Conservation (phyloP, 2,329 filamentous ascomycete species). For the Alternaria sp. region DNA sequence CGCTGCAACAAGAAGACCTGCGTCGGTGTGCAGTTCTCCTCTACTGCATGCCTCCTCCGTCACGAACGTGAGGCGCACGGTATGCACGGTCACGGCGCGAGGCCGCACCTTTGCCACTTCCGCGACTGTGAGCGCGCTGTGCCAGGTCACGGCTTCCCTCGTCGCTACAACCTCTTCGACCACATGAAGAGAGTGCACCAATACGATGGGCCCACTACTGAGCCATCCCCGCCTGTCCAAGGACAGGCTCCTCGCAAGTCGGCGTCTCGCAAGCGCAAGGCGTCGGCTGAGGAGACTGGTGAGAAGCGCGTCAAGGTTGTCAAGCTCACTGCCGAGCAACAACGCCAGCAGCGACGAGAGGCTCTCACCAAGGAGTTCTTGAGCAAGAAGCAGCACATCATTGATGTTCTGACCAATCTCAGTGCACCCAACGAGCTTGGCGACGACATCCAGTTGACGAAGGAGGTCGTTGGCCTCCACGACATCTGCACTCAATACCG, state of each 20-base stretch:
- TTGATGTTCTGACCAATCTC: slow-evolving; percentile 40
- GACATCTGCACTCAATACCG: slow-evolving; percentile 44
- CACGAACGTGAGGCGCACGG: slow-evolving; percentile 96
- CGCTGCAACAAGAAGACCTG: slow-evolving; percentile 87
- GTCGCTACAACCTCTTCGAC: slow-evolving; percentile 94
- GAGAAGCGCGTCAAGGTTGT: slow-evolving; percentile 44
- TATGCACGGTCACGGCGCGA: slow-evolving; percentile 92
- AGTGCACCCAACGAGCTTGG: slow-evolving; percentile 42
- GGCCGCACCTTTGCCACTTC: slow-evolving; percentile 89
- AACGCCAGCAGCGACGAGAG: slow-evolving; percentile 40
- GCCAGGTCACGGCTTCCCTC: slow-evolving; percentile 86
- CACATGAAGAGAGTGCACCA: slow-evolving; percentile 96
- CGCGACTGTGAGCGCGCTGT: slow-evolving; percentile 84
- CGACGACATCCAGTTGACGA: slow-evolving; percentile 44
- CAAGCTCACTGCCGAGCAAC: slow-evolving; percentile 43
- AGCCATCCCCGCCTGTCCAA: slow-evolving; percentile 38
- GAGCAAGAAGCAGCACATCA: slow-evolving; percentile 44
- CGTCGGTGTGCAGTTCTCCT: slow-evolving; percentile 88
- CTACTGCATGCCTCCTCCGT: slow-evolving; percentile 90
- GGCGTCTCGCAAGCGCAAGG: slow-evolving; percentile 45
- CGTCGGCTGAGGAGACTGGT: slow-evolving; percentile 34
- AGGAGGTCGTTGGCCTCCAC: slow-evolving; percentile 43
- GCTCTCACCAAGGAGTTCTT: slow-evolving; percentile 40
- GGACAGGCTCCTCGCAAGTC: slow-evolving; percentile 35
- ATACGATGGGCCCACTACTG: slow-evolving; percentile 52